Evolutionary conservation across 2,329 filamentous ascomycete genomes (phyloP).

Genomic region (Hymenoscyphus salicellus): DNA sequence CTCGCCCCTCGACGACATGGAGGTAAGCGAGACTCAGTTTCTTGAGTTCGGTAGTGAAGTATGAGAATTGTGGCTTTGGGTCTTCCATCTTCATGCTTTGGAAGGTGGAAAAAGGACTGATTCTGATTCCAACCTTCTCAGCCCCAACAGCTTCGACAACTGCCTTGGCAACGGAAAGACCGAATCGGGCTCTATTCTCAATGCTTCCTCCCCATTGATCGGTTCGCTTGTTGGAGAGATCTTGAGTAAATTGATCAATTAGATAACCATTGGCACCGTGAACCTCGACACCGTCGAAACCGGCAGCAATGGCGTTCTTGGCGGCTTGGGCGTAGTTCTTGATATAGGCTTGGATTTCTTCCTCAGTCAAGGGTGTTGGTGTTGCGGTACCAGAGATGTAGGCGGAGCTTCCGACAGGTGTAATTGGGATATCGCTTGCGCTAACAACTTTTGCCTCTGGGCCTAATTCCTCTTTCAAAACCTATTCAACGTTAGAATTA

Average conservation of each 20-base stretch:
- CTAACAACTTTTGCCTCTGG: conserved; percentile 2
- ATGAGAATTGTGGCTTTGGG: conserved; percentile 60
- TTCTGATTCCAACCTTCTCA: conserved; percentile 52
- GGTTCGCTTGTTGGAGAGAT: conserved; percentile 51
- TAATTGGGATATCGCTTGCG: conserved; percentile 5
- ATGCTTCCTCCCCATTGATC: conserved; percentile 52
- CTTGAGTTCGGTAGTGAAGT: conserved; percentile 52
- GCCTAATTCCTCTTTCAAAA: conserved; percentile 3
- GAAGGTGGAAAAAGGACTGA: conserved; percentile 60
- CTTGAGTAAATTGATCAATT: conserved; percentile 25
- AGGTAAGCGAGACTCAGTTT: conserved; percentile 56
- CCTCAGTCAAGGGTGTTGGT: conserved; percentile 9
- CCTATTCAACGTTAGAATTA: not conserved
- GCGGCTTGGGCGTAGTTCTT: conserved; percentile 11
- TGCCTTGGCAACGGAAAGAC: conserved; percentile 51
- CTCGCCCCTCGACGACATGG: conserved; percentile 56
- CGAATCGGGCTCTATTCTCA: conserved; percentile 51
- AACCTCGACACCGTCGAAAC: conserved; percentile 29
- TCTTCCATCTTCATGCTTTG: conserved; percentile 63
- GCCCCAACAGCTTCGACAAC: conserved; percentile 50
- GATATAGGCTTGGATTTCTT: conserved; percentile 8
- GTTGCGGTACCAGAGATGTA: not conserved
- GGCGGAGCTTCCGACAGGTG: not conserved
- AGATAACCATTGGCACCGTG: conserved; percentile 29
- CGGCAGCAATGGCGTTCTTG: conserved; percentile 22